Evolutionary conservation across 371 early-diverging fungal species (phyloP).

Genomic region (Nematocida sp.): DNA sequence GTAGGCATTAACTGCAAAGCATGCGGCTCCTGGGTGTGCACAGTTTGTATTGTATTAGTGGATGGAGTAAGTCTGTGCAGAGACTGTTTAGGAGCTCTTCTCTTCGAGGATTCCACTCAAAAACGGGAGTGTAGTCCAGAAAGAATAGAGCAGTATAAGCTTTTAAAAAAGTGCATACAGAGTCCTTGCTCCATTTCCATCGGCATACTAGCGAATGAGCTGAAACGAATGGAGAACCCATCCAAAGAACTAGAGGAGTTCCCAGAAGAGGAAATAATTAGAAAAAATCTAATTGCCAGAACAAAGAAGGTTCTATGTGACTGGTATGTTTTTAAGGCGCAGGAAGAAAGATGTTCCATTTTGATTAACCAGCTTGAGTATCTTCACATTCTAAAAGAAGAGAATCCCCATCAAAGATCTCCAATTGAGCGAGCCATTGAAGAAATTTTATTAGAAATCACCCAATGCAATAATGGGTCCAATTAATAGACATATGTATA

Average conservation of each 20-base stretch:
- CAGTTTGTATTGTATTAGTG: background rate
- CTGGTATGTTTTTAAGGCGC: conserved; percentile 44
- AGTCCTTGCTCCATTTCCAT: background rate
- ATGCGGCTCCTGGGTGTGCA: conserved; percentile 35
- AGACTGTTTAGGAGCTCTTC: no score
- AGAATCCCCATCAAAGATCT: background rate
- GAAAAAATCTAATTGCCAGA: conserved; percentile 10
- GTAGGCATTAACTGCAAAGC: conserved; percentile 44
- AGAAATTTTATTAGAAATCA: conserved; percentile 38
- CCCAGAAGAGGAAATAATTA: background rate
- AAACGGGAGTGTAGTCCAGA: background rate
- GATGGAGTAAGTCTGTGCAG: conserved; percentile 10
- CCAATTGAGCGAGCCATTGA: conserved; percentile 18
- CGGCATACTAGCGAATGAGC: background rate
- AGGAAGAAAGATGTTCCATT: conserved; percentile 30
- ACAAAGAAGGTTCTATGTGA: conserved; percentile 32
- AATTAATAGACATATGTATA: background rate
- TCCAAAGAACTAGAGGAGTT: background rate
- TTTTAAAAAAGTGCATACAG: conserved; percentile 3
- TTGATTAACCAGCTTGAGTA: conserved; percentile 50
- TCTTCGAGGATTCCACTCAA: background rate
- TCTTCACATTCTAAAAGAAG: background rate
- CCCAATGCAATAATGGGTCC: background rate
- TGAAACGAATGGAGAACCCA: background rate
- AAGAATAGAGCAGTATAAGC: background rate